These are phyloP conservation scores for Coniferiporia weirii DNA, from an alignment of 1,284 basidiomycete species.

Conservation along the genomic window DNA sequence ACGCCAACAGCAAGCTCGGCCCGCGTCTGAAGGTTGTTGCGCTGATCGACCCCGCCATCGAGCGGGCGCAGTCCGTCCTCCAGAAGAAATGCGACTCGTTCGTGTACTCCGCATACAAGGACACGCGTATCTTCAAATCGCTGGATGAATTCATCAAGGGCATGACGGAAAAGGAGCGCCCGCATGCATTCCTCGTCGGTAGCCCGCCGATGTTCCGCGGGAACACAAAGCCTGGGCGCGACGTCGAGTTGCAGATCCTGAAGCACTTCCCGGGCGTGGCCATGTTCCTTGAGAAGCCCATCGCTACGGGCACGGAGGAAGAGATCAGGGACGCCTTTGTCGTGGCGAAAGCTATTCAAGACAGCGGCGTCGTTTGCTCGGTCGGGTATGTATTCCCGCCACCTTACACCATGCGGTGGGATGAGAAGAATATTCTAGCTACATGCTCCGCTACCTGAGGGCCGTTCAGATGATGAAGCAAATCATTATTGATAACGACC, in stretches of 20 bases:
- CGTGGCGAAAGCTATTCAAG: constrained; percentile 62
- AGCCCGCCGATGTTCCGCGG: constrained; percentile 94
- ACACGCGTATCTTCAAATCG: constrained; percentile 84
- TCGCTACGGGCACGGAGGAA: constrained; percentile 75
- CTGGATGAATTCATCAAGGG: constrained; percentile 83
- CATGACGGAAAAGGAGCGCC: constrained; percentile 55
- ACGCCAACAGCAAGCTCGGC: constrained; percentile 78
- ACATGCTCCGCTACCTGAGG: constrained; percentile 91
- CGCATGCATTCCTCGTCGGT: constrained; percentile 83
- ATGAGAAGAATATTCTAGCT: constrained; percentile 36
- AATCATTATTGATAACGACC: constrained; percentile 90
- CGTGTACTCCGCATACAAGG: constrained; percentile 89
- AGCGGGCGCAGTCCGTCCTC: constrained; percentile 78
- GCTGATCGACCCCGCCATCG: constrained; percentile 85
- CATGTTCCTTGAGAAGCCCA: constrained; percentile 95
- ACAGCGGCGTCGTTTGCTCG: constrained; percentile 76
- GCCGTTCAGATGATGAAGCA: constrained; percentile 98
- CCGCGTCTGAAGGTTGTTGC: constrained; percentile 94
- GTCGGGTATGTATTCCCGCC: constrained; percentile 61
- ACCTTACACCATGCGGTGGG: not conserved
- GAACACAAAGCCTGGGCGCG: constrained; percentile 68
- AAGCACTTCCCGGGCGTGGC: constrained; percentile 86
- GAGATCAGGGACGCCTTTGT: constrained; percentile 66
- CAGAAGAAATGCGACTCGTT: constrained; percentile 91
- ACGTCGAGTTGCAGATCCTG: constrained; percentile 88